These are phyloP conservation scores for Xylaria multiplex DNA, from an alignment of 2,329 filamentous ascomycete species.

Conservation along the genomic window DNA sequence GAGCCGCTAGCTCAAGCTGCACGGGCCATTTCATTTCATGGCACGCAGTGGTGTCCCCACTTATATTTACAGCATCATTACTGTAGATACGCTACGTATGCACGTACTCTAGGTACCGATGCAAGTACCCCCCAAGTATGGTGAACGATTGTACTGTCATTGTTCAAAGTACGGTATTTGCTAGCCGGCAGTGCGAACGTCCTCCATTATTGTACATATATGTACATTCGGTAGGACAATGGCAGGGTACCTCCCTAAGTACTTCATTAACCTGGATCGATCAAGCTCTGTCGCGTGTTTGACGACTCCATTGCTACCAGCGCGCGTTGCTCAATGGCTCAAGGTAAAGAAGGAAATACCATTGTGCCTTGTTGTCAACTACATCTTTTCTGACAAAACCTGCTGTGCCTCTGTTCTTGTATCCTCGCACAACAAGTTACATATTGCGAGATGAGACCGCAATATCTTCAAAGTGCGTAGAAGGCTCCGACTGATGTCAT, in stretches of 20 bases:
- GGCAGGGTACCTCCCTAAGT: too few species aligned
- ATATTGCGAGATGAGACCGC: background rate
- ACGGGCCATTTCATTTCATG: conserved; percentile 4
- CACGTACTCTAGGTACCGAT: too few species aligned
- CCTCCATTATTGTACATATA: too few species aligned
- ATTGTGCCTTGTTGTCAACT: background rate
- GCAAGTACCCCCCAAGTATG: too few species aligned
- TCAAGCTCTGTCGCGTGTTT: conserved; percentile 20
- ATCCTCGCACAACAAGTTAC: background rate
- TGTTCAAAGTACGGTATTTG: too few species aligned
- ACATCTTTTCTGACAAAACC: too few species aligned
- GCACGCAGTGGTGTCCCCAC: background rate
- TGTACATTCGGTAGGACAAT: too few species aligned
- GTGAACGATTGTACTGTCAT: too few species aligned
- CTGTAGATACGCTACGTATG: too few species aligned
- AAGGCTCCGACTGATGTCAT: conserved; percentile 5
- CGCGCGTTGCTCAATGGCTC: background rate
- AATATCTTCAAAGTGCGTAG: background rate
- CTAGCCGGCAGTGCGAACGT: too few species aligned
- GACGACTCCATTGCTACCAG: background rate
- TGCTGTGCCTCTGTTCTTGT: background rate
- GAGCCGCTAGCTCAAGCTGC: conserved; percentile 3
- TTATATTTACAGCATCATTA: too few species aligned
- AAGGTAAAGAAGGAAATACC: background rate
- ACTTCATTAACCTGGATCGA: background rate